Percentiles rank a stretch among this genome's conserved stretches.
Evolutionary conservation across 108 stramenopile genomes (phyloP).

Genomic region (Mayamaea pseudoterrestris): DNA sequence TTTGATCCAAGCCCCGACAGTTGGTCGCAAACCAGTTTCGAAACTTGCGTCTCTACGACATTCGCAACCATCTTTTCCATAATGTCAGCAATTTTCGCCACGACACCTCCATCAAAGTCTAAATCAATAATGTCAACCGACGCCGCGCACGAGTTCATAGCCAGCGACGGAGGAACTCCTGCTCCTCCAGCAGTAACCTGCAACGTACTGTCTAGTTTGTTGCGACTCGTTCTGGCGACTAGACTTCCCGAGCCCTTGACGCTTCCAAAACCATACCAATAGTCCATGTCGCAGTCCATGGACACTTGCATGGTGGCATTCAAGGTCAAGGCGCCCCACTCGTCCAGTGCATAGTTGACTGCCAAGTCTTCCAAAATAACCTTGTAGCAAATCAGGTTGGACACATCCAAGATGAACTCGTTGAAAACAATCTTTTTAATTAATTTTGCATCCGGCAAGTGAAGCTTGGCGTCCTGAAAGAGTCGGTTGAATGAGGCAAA

Average conservation of each 20-base stretch:
- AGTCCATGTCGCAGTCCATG: neutral
- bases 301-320: neutral
- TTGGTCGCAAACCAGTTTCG: neutral
- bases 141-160: neutral
- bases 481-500: neutral
- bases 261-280: neutral
- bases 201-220: neutral
- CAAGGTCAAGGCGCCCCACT: neutral
- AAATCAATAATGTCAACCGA: conserved; percentile 2
- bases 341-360: neutral
- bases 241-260: neutral
- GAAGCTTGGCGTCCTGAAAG: neutral
- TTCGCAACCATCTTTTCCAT: neutral
- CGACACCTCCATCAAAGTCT: conserved; percentile 2
- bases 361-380: neutral
- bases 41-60: neutral
- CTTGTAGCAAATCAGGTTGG: neutral
- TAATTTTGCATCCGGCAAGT: neutral
- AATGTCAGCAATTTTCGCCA: neutral
- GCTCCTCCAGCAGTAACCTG: no score
- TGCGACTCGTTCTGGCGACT: neutral
- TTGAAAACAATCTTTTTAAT: neutral
- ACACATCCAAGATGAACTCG: neutral
- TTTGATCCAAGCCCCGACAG: no score
- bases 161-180: no score